Evolutionary conservation across 495 filamentous ascomycete species (phyloP).

Genomic region (Saxispiralis lemnorum): DNA sequence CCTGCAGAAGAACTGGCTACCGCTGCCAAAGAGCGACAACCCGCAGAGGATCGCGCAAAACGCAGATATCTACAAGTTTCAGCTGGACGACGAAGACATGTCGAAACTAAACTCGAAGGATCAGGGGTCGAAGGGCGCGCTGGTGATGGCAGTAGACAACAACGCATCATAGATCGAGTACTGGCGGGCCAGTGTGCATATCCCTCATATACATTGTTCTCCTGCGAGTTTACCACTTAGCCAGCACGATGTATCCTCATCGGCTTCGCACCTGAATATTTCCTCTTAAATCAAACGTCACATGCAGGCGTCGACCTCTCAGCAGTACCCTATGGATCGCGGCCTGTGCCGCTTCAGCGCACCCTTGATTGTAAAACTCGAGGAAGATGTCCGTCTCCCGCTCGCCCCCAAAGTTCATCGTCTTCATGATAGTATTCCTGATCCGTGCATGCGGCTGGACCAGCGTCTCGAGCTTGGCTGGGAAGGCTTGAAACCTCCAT

Average conservation of each 20-base stretch:
- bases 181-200: too few species aligned
- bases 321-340: slow-evolving; percentile 1
- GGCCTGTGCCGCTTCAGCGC: slow-evolving; percentile 1
- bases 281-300: slow-evolving; percentile 1
- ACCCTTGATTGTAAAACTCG: not conserved
- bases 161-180: slow-evolving; percentile 1
- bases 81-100: slow-evolving; percentile 31
- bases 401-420: slow-evolving; percentile 3
- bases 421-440: not conserved
- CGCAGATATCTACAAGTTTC: slow-evolving; percentile 31
- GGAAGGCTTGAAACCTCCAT: slow-evolving; percentile 5
- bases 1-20: slow-evolving; percentile 32
- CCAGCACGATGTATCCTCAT: too few species aligned
- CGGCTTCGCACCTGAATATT: too few species aligned
- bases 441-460: not conserved
- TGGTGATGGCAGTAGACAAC: slow-evolving; percentile 22
- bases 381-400: slow-evolving; percentile 5
- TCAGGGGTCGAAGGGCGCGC: slow-evolving; percentile 16
- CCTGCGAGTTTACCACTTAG: too few species aligned
- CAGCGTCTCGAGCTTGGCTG: not conserved
- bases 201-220: too few species aligned
- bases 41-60: slow-evolving; percentile 29
- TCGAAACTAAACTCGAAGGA: slow-evolving; percentile 24
- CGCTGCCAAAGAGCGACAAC: slow-evolving; percentile 36
- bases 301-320: slow-evolving; percentile 3